These are phyloP conservation scores for Coemansia sp. DNA, from an alignment of 192 early-diverging fungal species.

Conservation along the genomic window DNA sequence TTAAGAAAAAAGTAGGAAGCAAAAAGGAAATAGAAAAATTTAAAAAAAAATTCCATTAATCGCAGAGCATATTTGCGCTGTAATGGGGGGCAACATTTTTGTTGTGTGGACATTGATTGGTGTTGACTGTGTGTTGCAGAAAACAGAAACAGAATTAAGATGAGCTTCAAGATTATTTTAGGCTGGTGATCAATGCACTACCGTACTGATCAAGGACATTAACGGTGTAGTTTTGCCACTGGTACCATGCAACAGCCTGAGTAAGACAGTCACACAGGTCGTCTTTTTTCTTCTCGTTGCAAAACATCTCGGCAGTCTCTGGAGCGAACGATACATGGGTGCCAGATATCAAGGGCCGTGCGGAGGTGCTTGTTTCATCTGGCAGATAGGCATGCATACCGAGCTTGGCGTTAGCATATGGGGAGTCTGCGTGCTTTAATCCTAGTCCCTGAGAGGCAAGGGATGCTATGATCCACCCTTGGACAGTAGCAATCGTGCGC, in stretches of 20 bases:
- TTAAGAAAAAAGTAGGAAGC: background rate
- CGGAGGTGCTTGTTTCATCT: background rate
- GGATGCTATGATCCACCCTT: conserved; percentile 40
- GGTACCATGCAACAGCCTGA: conserved; percentile 49
- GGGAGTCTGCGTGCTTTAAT: background rate
- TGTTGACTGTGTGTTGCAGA: background rate
- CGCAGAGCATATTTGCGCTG: too few relatives aligned
- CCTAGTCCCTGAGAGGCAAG: conserved; percentile 1
- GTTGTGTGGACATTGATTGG: too few relatives aligned
- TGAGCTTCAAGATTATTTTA: background rate
- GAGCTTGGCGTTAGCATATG: background rate
- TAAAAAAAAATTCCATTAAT: conserved; percentile 10
- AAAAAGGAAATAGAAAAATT: background rate
- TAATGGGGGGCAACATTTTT: too few relatives aligned
- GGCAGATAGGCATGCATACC: background rate
- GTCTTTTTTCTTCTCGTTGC: conserved; percentile 46
- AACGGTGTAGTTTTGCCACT: conserved; percentile 42
- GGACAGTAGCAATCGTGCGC: conserved; percentile 42
- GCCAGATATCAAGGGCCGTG: conserved; percentile 15
- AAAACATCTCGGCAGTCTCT: conserved; percentile 28
- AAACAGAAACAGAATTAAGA: background rate
- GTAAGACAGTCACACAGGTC: conserved; percentile 54
- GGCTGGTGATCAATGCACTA: conserved; percentile 12
- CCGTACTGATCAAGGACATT: conserved; percentile 21
- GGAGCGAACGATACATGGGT: conserved; percentile 23